Evolutionary conservation across 176 grass and related monocot genomes (phyloP).

Genomic region (Triticum dicoccoides): DNA sequence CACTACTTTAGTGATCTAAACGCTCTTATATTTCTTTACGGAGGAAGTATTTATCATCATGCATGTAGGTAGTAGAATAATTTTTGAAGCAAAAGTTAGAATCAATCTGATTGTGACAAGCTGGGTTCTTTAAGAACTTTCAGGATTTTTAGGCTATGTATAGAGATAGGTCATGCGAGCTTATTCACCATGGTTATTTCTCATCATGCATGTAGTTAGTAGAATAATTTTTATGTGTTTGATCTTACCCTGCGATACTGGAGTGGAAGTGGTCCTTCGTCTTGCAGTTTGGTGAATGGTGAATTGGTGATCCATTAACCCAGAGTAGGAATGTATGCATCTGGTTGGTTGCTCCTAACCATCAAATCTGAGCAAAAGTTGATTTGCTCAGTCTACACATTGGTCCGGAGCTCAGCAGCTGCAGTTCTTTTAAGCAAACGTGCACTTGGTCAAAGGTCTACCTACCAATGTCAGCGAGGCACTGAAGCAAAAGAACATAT

Average conservation of each 20-base stretch:
- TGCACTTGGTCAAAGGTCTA: background rate
- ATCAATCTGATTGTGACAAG: too few relatives aligned
- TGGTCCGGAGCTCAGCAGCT: background rate
- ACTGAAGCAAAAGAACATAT: background rate
- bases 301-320: background rate
- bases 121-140: too few relatives aligned
- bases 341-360: background rate
- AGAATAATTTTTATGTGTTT: background rate
- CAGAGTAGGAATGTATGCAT: background rate
- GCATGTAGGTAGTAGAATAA: background rate
- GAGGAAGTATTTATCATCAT: background rate
- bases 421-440: background rate
- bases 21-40: too few relatives aligned
- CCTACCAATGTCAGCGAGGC: background rate
- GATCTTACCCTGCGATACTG: background rate
- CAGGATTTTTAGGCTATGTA: too few relatives aligned
- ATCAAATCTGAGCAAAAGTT: background rate
- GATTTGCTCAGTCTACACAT: background rate
- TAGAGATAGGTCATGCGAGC: too few relatives aligned
- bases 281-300: background rate
- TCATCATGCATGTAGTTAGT: too few relatives aligned
- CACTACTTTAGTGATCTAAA: too few relatives aligned
- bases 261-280: background rate
- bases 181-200: too few relatives aligned
- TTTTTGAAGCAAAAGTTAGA: too few relatives aligned